Evolutionary conservation across 108 stramenopile genomes (phyloP).

Genomic region (Skeletonema potamos): DNA sequence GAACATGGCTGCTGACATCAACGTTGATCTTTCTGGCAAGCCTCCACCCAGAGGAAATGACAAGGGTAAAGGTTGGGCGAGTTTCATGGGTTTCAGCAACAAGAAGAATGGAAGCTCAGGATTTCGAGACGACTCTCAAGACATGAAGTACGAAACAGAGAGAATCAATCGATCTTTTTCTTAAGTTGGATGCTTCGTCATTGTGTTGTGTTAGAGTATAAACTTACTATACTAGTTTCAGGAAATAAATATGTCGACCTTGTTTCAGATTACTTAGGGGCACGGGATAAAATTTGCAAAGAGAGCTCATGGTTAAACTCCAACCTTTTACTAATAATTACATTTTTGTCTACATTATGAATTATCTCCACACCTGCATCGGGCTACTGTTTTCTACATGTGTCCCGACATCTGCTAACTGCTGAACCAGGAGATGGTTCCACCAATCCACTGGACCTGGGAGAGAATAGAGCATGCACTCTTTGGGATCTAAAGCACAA

Average conservation of each 20-base stretch:
- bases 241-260: no score
- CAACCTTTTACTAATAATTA: neutral
- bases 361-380: conserved; percentile 26
- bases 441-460: conserved; percentile 68
- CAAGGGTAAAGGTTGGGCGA: conserved; percentile 22
- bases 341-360: neutral
- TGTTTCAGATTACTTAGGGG: no score
- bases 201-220: neutral
- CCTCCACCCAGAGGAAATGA: conserved; percentile 4
- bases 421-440: conserved; percentile 53
- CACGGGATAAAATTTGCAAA: no score
- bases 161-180: neutral
- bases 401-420: conserved; percentile 38
- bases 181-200: neutral
- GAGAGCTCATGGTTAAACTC: no score
- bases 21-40: conserved; percentile 42
- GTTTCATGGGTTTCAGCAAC: conserved; percentile 32
- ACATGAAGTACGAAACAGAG: neutral
- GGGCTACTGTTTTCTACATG: conserved; percentile 18
- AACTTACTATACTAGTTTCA: no score
- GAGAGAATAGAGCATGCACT: conserved; percentile 51
- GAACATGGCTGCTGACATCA: conserved; percentile 33
- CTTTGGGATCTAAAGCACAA: conserved; percentile 10
- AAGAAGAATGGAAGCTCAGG: neutral
- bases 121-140: neutral